A percentile compares a stretch with the other conserved stretches of the same genome.
These are phyloP conservation scores for Colletotrichum endophyticum DNA, from an alignment of 2,329 filamentous ascomycete species.

Conservation along the genomic window DNA sequence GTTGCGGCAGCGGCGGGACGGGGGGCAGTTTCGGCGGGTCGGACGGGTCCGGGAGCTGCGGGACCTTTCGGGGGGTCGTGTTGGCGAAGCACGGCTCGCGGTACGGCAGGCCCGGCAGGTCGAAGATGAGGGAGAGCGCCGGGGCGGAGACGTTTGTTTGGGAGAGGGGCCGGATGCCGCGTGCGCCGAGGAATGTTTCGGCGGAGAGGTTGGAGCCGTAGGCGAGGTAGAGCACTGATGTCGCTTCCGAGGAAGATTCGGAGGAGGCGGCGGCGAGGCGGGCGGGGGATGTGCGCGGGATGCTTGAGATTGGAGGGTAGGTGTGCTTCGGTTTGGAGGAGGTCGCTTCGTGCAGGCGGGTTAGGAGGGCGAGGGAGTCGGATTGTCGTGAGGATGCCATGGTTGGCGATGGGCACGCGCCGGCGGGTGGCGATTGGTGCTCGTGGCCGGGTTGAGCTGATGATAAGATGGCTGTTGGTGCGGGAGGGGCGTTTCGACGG, in stretches of 20 bases:
- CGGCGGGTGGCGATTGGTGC: neutral
- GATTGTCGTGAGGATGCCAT: neutral
- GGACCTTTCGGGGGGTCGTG: constrained; percentile 64
- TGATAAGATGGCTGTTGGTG: neutral
- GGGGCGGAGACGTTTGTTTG: constrained; percentile 84
- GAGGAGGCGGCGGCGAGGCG: constrained; percentile 39
- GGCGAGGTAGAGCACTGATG: constrained; percentile 75
- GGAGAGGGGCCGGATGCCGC: constrained; percentile 82
- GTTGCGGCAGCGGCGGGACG: constrained; percentile 24
- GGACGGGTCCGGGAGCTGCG: constrained; percentile 40
- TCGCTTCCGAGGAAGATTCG: constrained; percentile 36
- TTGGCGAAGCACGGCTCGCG: constrained; percentile 92
- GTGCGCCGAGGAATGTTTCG: constrained; percentile 77
- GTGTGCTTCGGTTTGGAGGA: neutral
- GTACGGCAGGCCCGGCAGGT: constrained; percentile 86
- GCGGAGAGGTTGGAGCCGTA: constrained; percentile 91
- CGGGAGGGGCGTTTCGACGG: neutral
- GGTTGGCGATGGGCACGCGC: neutral
- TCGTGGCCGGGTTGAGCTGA: neutral
- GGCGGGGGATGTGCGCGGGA: constrained; percentile 38
- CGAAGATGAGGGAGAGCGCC: constrained; percentile 78
- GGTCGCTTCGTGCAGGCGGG: neutral
- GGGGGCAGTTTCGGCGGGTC: constrained; percentile 32
- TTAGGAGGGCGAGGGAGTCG: neutral
- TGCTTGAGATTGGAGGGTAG: constrained; percentile 34